Percentiles rank a stretch among this genome's conserved stretches.
These are phyloP conservation scores for Ottelia alismoides DNA, from an alignment of 106 monocot species.

Conservation along the genomic window DNA sequence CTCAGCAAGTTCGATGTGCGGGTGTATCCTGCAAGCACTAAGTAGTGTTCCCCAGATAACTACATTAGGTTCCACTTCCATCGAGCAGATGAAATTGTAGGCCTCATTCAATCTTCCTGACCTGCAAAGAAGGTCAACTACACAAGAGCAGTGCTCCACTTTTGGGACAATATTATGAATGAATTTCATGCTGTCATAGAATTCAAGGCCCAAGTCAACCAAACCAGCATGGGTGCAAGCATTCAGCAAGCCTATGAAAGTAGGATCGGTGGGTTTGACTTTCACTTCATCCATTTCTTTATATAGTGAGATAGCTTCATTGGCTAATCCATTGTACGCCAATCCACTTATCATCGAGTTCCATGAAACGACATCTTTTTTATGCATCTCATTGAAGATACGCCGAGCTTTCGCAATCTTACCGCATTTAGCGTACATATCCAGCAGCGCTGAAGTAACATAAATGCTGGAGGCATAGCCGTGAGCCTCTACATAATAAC, in stretches of 20 bases:
- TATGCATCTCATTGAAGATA: slow-evolving; percentile 27
- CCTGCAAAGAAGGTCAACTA: slow-evolving; percentile 59
- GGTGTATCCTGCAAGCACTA: slow-evolving; percentile 57
- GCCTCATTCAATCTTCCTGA: slow-evolving; percentile 48
- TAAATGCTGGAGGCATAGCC: slow-evolving; percentile 12
- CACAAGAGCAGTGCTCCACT: slow-evolving; percentile 56
- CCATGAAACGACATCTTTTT: slow-evolving; percentile 52
- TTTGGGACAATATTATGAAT: slow-evolving; percentile 25
- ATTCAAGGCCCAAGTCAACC: slow-evolving; percentile 46
- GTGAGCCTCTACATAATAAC: slow-evolving; percentile 7
- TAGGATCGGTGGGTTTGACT: slow-evolving; percentile 40
- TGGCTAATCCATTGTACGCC: slow-evolving; percentile 42
- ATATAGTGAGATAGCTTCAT: slow-evolving; percentile 38
- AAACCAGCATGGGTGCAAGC: slow-evolving; percentile 62
- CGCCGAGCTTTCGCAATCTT: slow-evolving; percentile 35
- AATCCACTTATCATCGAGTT: slow-evolving; percentile 49
- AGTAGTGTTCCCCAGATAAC: slow-evolving; percentile 68
- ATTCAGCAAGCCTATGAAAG: slow-evolving; percentile 49
- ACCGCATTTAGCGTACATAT: slow-evolving; percentile 70
- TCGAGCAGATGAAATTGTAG: slow-evolving; percentile 28
- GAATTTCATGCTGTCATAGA: slow-evolving; percentile 32
- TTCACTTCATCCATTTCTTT: slow-evolving; percentile 22
- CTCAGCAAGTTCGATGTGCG: slow-evolving; percentile 29
- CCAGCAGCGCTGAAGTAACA: slow-evolving; percentile 53
- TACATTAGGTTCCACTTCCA: slow-evolving; percentile 29